Evolutionary conservation across 2,329 filamentous ascomycete species (phyloP).

Genomic region (Colletotrichum cereale): DNA sequence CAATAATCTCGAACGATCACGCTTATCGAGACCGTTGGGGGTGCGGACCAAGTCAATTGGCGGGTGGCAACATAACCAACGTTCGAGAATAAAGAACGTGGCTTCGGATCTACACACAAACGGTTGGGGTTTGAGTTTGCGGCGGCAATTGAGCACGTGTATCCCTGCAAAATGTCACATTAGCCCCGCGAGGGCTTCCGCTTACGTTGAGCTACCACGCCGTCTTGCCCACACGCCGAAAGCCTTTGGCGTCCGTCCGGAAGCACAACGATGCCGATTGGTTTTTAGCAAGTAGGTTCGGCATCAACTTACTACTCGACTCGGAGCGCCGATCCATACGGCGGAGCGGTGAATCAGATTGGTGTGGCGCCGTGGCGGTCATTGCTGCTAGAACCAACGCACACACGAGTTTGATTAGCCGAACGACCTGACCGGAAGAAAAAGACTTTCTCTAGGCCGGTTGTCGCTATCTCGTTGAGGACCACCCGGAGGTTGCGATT

Average conservation of each 20-base stretch:
- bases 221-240: background rate
- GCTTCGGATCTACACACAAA: no score
- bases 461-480: background rate
- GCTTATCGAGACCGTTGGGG: background rate
- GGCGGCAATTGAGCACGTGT: background rate
- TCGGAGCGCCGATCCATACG: background rate
- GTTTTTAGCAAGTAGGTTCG: background rate
- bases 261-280: background rate
- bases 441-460: background rate
- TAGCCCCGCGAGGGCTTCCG: background rate
- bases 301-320: background rate
- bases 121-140: no score
- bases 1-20: no score
- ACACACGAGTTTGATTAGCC: constrained; percentile 4
- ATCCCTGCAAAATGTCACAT: background rate
- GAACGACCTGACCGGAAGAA: background rate
- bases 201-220: background rate
- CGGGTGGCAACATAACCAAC: no score
- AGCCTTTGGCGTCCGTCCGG: no score
- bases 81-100: background rate
- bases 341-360: no score
- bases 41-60: background rate
- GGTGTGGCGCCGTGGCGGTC: background rate
- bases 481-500: background rate
- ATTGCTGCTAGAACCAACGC: background rate